Percentiles rank a stretch among this genome's conserved stretches.
phyloP scores from a whole-genome alignment of 768 basidiomycete genomes.

The Termitomyces sp. region DNA sequence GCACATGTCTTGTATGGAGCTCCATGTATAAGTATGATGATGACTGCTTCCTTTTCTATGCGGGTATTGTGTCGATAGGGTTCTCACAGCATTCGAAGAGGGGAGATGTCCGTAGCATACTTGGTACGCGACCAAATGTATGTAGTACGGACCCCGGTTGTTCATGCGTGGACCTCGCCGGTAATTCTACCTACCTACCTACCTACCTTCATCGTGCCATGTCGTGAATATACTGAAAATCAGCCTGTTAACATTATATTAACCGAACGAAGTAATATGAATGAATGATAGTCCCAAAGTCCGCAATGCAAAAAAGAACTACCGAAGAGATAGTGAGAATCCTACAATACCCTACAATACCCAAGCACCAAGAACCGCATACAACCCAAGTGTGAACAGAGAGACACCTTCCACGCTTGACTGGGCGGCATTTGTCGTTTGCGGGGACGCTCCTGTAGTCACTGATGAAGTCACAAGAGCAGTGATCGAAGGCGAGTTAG shows the following conservation, averaged over 20 bases:
- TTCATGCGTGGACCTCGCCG: no score
- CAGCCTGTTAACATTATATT: background rate
- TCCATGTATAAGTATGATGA: no score
- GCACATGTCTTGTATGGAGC: no score
- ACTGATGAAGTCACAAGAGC: background rate
- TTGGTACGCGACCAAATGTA: no score
- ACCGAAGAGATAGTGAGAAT: background rate
- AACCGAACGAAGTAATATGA: background rate
- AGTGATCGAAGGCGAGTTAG: background rate
- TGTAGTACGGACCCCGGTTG: no score
- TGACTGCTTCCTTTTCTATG: no score
- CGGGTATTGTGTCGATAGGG: no score
- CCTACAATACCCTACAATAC: background rate
- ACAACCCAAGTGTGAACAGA: background rate
- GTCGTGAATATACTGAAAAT: background rate
- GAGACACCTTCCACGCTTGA: background rate
- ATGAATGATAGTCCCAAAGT: background rate
- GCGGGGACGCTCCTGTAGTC: background rate
- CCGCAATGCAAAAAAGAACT: background rate
- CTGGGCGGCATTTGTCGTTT: conserved; percentile 1
- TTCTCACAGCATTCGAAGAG: no score
- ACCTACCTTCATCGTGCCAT: background rate
- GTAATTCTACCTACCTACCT: no score
- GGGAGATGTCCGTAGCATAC: no score
- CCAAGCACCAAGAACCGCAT: background rate